Evolutionary conservation across 2,329 filamentous ascomycete species (phyloP), one percentile per base, ranked within the genome.

Genomic region (Aspergillus sojae): DNA sequence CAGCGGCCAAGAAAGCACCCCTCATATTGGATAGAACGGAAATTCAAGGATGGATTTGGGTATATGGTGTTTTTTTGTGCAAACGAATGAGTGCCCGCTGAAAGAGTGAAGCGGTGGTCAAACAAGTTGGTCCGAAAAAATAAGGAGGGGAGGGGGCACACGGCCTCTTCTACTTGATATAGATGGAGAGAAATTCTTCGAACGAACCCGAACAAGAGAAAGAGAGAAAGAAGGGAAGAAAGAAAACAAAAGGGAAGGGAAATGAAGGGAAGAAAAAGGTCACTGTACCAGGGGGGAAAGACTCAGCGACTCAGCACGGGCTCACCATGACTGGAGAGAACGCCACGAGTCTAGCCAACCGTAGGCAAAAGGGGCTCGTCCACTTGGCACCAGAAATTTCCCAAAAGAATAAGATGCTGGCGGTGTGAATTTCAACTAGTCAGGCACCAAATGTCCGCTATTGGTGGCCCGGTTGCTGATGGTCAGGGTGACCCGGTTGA

Each of bases 1-100:
- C 82, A 68, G 89, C 87, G 78, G 89, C 86, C 72, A 91, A 79
- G 74, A 91, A 77, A 75, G 85, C 84, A 75, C 85, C 88, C 90
- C 91, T 95, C 92, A 95, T 95, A 48, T 75, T 90, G 82, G 76
- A 60, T 63, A 54, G 61, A 60, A 66, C 41, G 45, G 14, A 32
- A 32, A 45, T 39, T 55, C 19, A 59, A 59, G 41, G 46, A 39
- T n/a, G 30, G 16, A 21, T 26, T 65, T n/a, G 6, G 30, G 28
- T 54, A 54, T 54, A 16, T 28, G 5, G 12, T 11, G 23, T 30
- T 50, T 50, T 48, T 50, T 30, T 19, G 46, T 34, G 16, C 52
- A 56, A 66, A 43, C 21, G 62, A 76, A 91, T 81, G 89, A 92
- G 84, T 88, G 89, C 87, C 91, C 91, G 91, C 91, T 93, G 83